Conservation (phyloP, 1,284 basidiomycete genomes). For the Tylopilus sp. region DNA sequence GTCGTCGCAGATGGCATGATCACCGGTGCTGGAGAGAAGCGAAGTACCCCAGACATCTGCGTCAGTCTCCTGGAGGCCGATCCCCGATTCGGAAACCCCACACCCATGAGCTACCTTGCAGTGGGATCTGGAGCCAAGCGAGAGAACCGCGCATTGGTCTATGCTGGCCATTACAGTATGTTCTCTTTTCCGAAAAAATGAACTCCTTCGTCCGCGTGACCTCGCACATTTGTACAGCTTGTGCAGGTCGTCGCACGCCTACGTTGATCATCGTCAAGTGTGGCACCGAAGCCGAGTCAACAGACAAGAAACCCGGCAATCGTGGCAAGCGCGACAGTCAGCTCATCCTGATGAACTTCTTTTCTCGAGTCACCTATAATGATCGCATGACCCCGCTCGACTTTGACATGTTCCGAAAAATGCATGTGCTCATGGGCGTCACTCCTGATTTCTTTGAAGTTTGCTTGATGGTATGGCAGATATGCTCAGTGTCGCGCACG, state of each 20-base stretch:
- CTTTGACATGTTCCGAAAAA: constrained; percentile 97
- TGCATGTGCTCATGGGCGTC: constrained; percentile 96
- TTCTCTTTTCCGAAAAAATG: constrained; percentile 15
- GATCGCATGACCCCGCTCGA: constrained; percentile 98
- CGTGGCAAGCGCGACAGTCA: constrained; percentile 99
- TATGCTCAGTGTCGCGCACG: background rate
- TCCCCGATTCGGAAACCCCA: constrained; percentile 92
- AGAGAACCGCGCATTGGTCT: constrained; percentile 96
- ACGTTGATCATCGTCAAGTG: constrained; percentile 98
- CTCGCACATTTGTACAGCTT: constrained; percentile 43
- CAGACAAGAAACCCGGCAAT: constrained; percentile 95
- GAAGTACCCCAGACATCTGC: constrained; percentile 95
- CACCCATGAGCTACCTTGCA: constrained; percentile 92
- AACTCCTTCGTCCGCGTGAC: background rate
- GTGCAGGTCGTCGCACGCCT: constrained; percentile 86
- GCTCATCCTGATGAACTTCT: constrained; percentile 99
- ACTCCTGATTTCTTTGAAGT: constrained; percentile 99
- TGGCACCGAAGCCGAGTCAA: constrained; percentile 82
- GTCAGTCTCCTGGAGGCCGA: constrained; percentile 92
- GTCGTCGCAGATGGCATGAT: constrained; percentile 99
- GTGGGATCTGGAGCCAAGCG: constrained; percentile 88
- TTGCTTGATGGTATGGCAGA: constrained; percentile 82
- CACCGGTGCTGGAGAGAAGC: constrained; percentile 93
- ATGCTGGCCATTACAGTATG: constrained; percentile 98
- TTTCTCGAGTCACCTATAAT: constrained; percentile 98